Base-by-base conservation (phyloP, 805 yeast genomes). In the Wickerhamiella kazuoi region DNA sequence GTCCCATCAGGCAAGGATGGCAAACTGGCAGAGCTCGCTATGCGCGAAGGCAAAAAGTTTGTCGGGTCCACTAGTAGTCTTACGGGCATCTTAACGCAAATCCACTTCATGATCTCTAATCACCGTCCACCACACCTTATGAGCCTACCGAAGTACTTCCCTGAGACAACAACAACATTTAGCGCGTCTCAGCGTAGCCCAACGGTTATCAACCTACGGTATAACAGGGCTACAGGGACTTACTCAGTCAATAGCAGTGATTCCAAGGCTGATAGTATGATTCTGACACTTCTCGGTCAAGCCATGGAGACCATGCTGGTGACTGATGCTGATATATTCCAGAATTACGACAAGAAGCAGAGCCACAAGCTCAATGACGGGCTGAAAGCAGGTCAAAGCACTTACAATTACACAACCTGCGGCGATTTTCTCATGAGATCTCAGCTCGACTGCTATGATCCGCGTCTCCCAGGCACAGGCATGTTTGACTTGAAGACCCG, bases 401-500 rank as follows among this genome's bases (percentile, higher is more conserved):
- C 66, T n/a, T 86, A 84, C 53, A 86, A 84, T 53, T 86, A 82
- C 56, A 74, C 93, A 5, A 59, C 61, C 30, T 60, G 71, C 41
- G 83, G 77, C 3, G 65, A 69, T 32, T 80, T 90, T 50, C 52
- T 87, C 13, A 67, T 87, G 72, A 66, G 97, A 46, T 87, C 97
- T 0, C 97, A 87, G 56, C 64, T 90, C 35, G 98, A 87, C 58
- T 83, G 95, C 43, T 63, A 65, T 43, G 86, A 83, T 56, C 55
- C 65, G 0, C 60, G 80, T 29, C 62, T 90, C 29, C 96, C 96
- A 0, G 94, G 94, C 0, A 75, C 78, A 3, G 96, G 96, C 0
- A 76, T 84, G 0, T 87, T 90, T 64, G 98, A 87, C 57, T 60
- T 87, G 41, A 87, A 87, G 51, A 80, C 96, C 0, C 63, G 98